phyloP scores from a whole-genome alignment of 352 stramenopile species.

The Plasmopara muralis region DNA sequence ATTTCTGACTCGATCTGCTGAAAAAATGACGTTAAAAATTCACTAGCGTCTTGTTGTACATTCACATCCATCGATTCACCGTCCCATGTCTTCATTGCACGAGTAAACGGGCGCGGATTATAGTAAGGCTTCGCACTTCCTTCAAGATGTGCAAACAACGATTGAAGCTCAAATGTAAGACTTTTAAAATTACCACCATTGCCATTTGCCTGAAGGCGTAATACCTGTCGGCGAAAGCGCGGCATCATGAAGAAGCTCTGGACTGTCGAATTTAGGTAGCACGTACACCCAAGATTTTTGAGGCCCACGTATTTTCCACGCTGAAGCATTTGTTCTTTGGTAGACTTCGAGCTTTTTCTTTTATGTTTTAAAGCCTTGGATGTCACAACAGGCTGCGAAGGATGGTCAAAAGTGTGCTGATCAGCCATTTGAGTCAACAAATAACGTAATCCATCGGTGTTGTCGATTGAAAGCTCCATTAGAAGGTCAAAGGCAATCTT shows the following conservation, averaged over 20 bases:
- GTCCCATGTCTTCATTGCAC: constrained; percentile 84
- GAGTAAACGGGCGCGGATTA: constrained; percentile 72
- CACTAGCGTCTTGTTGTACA: constrained; percentile 89
- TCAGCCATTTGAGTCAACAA: constrained; percentile 62
- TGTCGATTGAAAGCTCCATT: constrained; percentile 56
- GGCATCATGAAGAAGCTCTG: constrained; percentile 95
- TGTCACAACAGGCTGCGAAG: constrained; percentile 26
- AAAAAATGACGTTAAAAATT: constrained; percentile 92
- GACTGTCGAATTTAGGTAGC: constrained; percentile 93
- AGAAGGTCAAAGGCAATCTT: constrained; percentile 78
- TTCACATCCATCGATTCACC: constrained; percentile 85
- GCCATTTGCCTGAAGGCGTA: constrained; percentile 44
- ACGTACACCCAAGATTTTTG: constrained; percentile 93
- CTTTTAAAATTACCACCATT: constrained; percentile 20
- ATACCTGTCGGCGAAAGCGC: constrained; percentile 80
- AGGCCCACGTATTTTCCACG: constrained; percentile 86
- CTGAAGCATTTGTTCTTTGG: constrained; percentile 42
- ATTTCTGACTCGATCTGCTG: constrained; percentile 89
- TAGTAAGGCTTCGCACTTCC: constrained; percentile 81
- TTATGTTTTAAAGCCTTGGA: constrained; percentile 33
- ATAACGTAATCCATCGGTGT: constrained; percentile 49
- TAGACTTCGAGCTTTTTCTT: constrained; percentile 38
- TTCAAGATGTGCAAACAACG: constrained; percentile 86
- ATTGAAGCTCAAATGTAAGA: constrained; percentile 85
- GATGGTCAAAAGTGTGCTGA: constrained; percentile 66